Conservation (phyloP, 176 grass and related monocot species). For the Neostapfia colusana region DNA sequence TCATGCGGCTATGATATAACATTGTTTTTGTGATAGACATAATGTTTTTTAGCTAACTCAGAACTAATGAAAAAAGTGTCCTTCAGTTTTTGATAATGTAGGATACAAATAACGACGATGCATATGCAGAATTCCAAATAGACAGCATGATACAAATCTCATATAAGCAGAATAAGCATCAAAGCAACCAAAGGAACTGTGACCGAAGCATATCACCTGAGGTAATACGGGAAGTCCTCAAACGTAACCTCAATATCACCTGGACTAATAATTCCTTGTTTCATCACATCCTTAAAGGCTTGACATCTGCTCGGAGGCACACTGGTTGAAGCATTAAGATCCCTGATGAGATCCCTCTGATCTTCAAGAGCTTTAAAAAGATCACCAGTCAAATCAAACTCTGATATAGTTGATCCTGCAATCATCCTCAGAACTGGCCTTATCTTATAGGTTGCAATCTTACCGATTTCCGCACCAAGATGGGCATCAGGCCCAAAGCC, state of each 20-base stretch:
- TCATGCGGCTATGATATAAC: constrained; percentile 13
- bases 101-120: constrained; percentile 6
- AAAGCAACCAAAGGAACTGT: constrained; percentile 34
- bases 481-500: constrained; percentile 52
- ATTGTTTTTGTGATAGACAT: not conserved
- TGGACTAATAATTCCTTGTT: constrained; percentile 78
- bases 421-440: constrained; percentile 73
- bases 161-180: constrained; percentile 16
- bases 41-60: constrained; percentile 16
- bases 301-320: constrained; percentile 72
- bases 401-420: constrained; percentile 62
- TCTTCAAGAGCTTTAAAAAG: constrained; percentile 81
- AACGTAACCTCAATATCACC: constrained; percentile 85
- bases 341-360: constrained; percentile 70
- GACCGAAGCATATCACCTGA: constrained; percentile 68
- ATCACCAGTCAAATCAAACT: constrained; percentile 85
- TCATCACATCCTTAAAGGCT: constrained; percentile 90
- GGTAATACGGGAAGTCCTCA: constrained; percentile 93
- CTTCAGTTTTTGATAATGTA: constrained; percentile 31
- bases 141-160: constrained; percentile 3
- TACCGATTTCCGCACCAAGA: constrained; percentile 64
- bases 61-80: constrained; percentile 14
- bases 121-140: constrained; percentile 27
- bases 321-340: constrained; percentile 49
- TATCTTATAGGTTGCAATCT: constrained; percentile 76